phyloP scores from a whole-genome alignment of 1,284 basidiomycete species.

The Inonotus hispidus region DNA sequence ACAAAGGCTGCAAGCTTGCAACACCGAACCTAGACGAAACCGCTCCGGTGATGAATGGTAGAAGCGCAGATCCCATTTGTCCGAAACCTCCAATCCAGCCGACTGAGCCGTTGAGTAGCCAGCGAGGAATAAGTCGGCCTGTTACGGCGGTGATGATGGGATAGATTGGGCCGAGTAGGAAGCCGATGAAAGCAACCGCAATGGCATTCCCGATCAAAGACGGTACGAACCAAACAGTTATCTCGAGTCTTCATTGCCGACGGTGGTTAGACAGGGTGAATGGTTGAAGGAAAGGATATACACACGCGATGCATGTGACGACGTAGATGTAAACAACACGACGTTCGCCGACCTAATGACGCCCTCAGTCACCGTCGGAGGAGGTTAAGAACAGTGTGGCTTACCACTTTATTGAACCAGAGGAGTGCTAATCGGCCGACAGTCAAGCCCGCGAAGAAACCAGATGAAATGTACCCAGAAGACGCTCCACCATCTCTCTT shows the following conservation, averaged over 20 bases:
- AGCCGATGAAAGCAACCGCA: constrained; percentile 33
- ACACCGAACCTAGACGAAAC: constrained; percentile 52
- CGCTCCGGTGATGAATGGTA: constrained; percentile 61
- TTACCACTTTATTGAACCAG: constrained; percentile 53
- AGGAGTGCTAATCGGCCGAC: constrained; percentile 52
- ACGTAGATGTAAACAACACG: constrained; percentile 48
- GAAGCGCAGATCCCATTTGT: constrained; percentile 57
- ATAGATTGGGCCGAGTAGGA: constrained; percentile 56
- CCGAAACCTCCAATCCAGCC: constrained; percentile 66
- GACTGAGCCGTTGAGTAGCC: constrained; percentile 59
- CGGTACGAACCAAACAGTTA: constrained; percentile 34
- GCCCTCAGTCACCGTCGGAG: background rate
- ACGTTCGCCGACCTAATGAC: constrained; percentile 46
- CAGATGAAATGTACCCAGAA: constrained; percentile 48
- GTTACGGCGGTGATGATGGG: constrained; percentile 62
- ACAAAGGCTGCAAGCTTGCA: constrained; percentile 53
- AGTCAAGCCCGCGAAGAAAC: constrained; percentile 57
- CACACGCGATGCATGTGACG: constrained; percentile 44
- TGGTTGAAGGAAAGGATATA: background rate
- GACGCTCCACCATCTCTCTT: constrained; percentile 41
- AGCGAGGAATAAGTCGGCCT: constrained; percentile 50
- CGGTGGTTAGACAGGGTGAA: background rate
- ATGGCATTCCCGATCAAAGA: constrained; percentile 33
- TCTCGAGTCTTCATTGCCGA: constrained; percentile 25
- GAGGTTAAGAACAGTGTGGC: background rate